A percentile compares a stretch with the other conserved stretches of the same genome.
Conservation (phyloP, 805 yeast species). For the Dipodascopsis uninucleata region DNA sequence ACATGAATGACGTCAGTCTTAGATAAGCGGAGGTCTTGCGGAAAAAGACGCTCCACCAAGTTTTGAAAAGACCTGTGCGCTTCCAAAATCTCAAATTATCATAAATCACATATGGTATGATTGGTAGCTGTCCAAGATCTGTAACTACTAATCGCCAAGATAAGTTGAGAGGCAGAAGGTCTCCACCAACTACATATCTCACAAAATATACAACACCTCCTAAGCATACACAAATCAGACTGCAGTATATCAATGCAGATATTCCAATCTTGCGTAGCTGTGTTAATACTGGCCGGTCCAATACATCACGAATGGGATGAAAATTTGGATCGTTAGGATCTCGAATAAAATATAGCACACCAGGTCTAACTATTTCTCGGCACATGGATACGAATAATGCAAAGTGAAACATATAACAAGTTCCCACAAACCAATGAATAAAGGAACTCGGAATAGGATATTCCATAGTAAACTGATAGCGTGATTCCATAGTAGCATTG, state of each 20-base stretch:
- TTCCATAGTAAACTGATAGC: conserved; percentile 11
- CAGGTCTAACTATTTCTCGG: conserved; percentile 74
- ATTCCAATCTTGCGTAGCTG: conserved; percentile 71
- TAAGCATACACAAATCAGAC: conserved; percentile 69
- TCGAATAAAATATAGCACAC: conserved; percentile 85
- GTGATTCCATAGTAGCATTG: conserved; percentile 8
- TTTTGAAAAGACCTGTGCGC: conserved; percentile 20
- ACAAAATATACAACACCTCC: conserved; percentile 58
- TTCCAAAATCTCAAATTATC: conserved; percentile 15
- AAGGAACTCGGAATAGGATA: conserved; percentile 32
- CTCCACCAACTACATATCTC: conserved; percentile 32
- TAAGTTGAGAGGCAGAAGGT: conserved; percentile 30
- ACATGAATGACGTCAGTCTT: conserved; percentile 77
- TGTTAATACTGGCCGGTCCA: conserved; percentile 66
- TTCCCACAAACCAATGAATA: conserved; percentile 68
- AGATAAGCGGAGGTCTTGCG: conserved; percentile 39
- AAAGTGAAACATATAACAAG: conserved; percentile 79
- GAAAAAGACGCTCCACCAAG: conserved; percentile 31
- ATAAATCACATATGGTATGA: conserved; percentile 19
- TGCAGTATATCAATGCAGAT: conserved; percentile 70
- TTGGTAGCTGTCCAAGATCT: conserved; percentile 22
- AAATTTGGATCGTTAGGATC: conserved; percentile 94
- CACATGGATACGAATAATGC: conserved; percentile 85
- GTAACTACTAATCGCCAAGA: conserved; percentile 13
- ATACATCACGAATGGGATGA: conserved; percentile 79